Evolutionary conservation across 805 yeast genomes (phyloP), one percentile per base, ranked within the genome.

Genomic region (Sugiyamaella lignohabitans): DNA sequence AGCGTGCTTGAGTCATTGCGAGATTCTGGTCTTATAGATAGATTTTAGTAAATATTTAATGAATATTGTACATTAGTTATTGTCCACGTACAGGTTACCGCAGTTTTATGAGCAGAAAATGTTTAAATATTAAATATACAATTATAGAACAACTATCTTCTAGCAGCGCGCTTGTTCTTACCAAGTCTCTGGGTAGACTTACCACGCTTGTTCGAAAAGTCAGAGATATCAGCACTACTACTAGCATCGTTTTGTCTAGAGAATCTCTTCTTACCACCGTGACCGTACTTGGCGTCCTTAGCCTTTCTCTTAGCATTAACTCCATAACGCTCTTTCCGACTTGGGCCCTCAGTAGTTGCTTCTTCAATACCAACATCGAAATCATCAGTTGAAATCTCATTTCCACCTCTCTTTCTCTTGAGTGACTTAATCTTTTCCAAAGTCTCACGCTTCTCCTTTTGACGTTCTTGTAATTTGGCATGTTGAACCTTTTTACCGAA

Each of bases 401-500:
- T 79, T 52, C 79, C 76, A 59, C 80, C 80, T 70, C 95, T 80
- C 79, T 87, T 89, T 64, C 84, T 82, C 76, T 87, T 87, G 61
- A 93, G 76, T n/a, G 85, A 75, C 68, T 88, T 89, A 66, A 91
- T 87, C 71, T 84, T 85, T 20, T 89, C 96, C 56, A 91, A 68
- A 18, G 96, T 81, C 20, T 87, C 96, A 62, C 78, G 80, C 82
- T 91, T 91, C 59, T 88, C 93, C 72, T 85, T 82, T 64, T 87
- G 94, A 70, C 98, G 84, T 59, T 85, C 87, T 70, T 89, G 96
- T 61, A 89, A 74, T 38, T 95, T 88, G 54, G 87, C 95, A 59
- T 85, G 79, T 73, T 89, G 96, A 27, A 89, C 97, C 72, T 91
- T 95, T 70, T 91, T 91, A 69, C 98, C 98, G 58, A 87, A 91